Percentiles rank a stretch among this genome's conserved stretches.
Conservation (phyloP, 768 basidiomycete genomes). For the Gymnopilus dilepis region DNA sequence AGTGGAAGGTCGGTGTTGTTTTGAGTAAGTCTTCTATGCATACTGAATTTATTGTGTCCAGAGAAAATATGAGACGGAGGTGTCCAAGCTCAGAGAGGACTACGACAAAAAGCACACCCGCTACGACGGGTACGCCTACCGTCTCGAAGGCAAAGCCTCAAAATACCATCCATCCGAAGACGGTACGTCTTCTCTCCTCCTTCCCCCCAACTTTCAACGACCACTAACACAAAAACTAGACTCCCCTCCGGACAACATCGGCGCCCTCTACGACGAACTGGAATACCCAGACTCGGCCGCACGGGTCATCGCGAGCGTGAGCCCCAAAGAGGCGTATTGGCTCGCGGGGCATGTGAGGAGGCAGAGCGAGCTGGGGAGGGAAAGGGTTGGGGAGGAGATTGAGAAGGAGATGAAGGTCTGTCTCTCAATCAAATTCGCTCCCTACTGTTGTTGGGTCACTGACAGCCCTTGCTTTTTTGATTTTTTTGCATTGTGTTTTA, state of each 20-base stretch:
- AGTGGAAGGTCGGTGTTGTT: conserved; percentile 67
- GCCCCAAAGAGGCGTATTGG: conserved; percentile 61
- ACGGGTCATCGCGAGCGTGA: conserved; percentile 46
- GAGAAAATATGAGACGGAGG: conserved; percentile 64
- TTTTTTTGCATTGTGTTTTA: too few relatives aligned
- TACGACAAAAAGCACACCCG: conserved; percentile 58
- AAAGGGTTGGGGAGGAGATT: conserved; percentile 61
- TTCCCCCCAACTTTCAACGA: background rate
- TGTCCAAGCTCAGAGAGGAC: conserved; percentile 58
- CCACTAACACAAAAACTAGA: conserved; percentile 29
- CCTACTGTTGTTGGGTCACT: too few relatives aligned
- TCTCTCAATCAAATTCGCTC: conserved; percentile 8
- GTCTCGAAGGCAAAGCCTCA: conserved; percentile 63
- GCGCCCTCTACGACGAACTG: conserved; percentile 65
- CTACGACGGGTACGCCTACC: conserved; percentile 67
- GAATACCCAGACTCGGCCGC: conserved; percentile 58
- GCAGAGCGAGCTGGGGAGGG: conserved; percentile 52
- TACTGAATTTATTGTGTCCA: conserved; percentile 29
- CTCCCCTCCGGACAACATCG: conserved; percentile 52
- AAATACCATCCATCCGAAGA: conserved; percentile 46
- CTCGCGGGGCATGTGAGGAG: conserved; percentile 58
- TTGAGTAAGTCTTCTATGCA: background rate
- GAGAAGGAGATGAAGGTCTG: conserved; percentile 76
- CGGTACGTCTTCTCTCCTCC: conserved; percentile 35
- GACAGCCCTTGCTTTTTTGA: too few relatives aligned